Percentiles rank a stretch among this genome's conserved stretches.
These are phyloP conservation scores for Cymbomonas tetramitiformis DNA, from an alignment of 139 green algal genomes.

Conservation along the genomic window DNA sequence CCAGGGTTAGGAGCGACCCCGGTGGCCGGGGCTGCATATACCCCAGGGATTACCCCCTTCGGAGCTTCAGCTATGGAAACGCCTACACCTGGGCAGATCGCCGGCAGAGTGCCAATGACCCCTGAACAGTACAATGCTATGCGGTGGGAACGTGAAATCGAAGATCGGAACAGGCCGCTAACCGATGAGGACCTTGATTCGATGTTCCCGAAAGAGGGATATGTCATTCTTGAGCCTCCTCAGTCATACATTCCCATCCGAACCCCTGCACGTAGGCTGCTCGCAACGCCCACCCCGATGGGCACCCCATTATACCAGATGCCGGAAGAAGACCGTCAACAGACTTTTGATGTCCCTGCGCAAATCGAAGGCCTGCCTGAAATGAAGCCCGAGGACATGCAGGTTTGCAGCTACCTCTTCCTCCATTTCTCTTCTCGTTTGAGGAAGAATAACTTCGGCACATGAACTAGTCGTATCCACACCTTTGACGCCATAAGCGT, in stretches of 20 bases:
- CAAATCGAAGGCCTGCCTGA: conserved; percentile 69
- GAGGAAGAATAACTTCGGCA: too few species aligned
- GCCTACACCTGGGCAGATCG: background rate
- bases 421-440: too few species aligned
- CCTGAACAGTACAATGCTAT: conserved; percentile 59
- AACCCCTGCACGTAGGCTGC: conserved; percentile 81
- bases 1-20: background rate
- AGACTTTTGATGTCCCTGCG: conserved; percentile 55
- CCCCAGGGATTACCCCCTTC: background rate
- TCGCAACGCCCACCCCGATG: conserved; percentile 75
- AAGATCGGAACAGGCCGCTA: conserved; percentile 73
- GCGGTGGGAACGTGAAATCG: conserved; percentile 70
- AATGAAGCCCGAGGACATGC: conserved; percentile 94
- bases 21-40: background rate
- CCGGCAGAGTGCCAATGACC: conserved; percentile 41
- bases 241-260: conserved; percentile 77
- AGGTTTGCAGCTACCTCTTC: too few species aligned
- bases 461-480: too few species aligned
- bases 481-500: too few species aligned
- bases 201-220: conserved; percentile 78
- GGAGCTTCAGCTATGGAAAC: background rate
- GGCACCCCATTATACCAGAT: conserved; percentile 70
- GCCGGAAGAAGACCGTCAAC: conserved; percentile 57
- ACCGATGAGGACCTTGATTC: conserved; percentile 88
- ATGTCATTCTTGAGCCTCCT: conserved; percentile 68